Evolutionary conservation across 257 asterid genomes (phyloP).

Genomic region (Solanum piurae): DNA sequence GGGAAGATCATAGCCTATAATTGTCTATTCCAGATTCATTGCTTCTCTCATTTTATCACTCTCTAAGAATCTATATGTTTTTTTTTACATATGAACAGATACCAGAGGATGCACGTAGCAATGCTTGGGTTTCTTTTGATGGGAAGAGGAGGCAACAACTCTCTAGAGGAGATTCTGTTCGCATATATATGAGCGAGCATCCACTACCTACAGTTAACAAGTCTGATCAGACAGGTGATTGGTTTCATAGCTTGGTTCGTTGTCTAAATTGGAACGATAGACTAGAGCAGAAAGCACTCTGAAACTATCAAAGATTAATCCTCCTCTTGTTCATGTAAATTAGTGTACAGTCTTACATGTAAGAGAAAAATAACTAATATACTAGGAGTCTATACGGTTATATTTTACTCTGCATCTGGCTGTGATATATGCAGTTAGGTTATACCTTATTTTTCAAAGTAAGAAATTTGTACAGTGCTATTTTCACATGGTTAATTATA

Average conservation of each 20-base stretch:
- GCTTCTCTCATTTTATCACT: background rate
- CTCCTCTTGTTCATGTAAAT: constrained; percentile 6
- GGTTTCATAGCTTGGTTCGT: constrained; percentile 94
- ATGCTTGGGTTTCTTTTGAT: constrained; percentile 95
- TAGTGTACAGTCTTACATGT: constrained; percentile 33
- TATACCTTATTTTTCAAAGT: background rate
- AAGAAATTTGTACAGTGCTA: background rate
- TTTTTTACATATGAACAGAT: constrained; percentile 28
- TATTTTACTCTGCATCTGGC: background rate
- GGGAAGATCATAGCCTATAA: background rate
- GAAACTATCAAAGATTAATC: background rate
- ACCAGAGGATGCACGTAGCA: constrained; percentile 92
- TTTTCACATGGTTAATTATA: background rate
- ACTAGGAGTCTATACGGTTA: background rate
- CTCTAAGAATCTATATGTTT: background rate
- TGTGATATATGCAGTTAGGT: background rate
- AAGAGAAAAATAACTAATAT: background rate
- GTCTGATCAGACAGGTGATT: constrained; percentile 89
- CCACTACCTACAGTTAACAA: constrained; percentile 97
- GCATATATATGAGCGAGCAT: constrained; percentile 88
- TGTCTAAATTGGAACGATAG: constrained; percentile 99
- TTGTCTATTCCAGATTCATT: background rate
- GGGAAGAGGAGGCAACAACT: constrained; percentile 99
- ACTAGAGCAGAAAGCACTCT: constrained; percentile 90
- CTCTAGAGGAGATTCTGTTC: constrained; percentile 85